A percentile compares a stretch with the other conserved stretches of the same genome.
phyloP scores from a whole-genome alignment of 2,329 filamentous ascomycete species.

The Ceratocystis colombiana region DNA sequence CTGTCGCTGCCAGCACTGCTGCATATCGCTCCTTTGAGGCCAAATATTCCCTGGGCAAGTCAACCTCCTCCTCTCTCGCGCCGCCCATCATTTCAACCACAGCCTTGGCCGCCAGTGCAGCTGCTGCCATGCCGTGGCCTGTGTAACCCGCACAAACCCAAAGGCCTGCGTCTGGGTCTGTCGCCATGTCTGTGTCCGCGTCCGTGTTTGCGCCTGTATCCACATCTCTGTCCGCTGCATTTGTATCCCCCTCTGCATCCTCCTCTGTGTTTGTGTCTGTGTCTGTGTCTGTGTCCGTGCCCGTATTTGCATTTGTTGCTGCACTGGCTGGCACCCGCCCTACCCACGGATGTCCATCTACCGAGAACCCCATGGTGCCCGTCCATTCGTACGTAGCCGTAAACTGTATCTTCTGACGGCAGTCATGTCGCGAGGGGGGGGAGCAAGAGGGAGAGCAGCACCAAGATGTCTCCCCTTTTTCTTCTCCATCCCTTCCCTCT shows the following conservation, averaged over 20 bases:
- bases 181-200: no score
- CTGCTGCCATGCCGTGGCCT: constrained; percentile 68
- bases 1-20: constrained; percentile 2
- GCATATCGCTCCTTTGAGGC: constrained; percentile 32
- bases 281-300: no score
- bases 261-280: no score
- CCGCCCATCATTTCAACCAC: constrained; percentile 51
- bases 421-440: constrained; percentile 29
- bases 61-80: constrained; percentile 33
- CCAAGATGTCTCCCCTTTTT: no score
- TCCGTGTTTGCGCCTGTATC: neutral
- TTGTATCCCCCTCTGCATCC: no score
- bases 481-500: neutral
- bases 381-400: constrained; percentile 58
- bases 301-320: constrained; percentile 34
- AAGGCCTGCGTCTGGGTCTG: constrained; percentile 36
- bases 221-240: constrained; percentile 18
- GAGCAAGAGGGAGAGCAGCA: constrained; percentile 28
- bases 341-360: constrained; percentile 61
- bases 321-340: constrained; percentile 49
- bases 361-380: constrained; percentile 67
- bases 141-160: constrained; percentile 59
- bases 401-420: constrained; percentile 37
- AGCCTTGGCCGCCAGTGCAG: constrained; percentile 55
- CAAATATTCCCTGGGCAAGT: constrained; percentile 38